These are phyloP conservation scores for Rhynchospora tenuis DNA, from an alignment of 176 grass and related monocot species.

Conservation along the genomic window DNA sequence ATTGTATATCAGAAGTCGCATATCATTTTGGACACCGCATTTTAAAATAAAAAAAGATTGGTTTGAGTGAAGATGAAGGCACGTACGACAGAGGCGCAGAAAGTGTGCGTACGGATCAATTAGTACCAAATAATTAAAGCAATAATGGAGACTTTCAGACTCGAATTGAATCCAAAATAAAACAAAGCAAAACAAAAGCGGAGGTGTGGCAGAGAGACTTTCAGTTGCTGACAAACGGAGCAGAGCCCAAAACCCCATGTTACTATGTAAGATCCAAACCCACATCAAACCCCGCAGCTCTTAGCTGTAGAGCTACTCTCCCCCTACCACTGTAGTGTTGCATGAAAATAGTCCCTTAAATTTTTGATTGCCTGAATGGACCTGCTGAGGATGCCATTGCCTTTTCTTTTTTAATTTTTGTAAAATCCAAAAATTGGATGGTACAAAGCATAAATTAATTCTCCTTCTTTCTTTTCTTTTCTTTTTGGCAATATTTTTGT, in stretches of 20 bases:
- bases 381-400: not conserved
- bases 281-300: conserved; percentile 31
- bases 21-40: no score
- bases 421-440: not conserved
- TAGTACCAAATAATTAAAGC: conserved; percentile 30
- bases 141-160: not conserved
- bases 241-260: conserved; percentile 38
- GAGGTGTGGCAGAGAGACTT: conserved; percentile 15
- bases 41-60: not conserved
- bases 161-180: no score
- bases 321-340: conserved; percentile 26
- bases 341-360: not conserved
- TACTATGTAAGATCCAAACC: conserved; percentile 21
- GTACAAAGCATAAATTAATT: not conserved
- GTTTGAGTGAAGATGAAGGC: conserved; percentile 25
- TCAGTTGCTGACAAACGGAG: conserved; percentile 36
- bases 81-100: conserved; percentile 8
- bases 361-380: conserved; percentile 19
- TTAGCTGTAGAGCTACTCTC: conserved; percentile 8
- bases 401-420: not conserved
- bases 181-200: not conserved
- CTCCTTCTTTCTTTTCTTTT: not conserved
- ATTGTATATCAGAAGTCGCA: no score
- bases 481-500: not conserved
- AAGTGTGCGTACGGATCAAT: conserved; percentile 18